phyloP scores from a whole-genome alignment of 257 asterid species.

The Gentiana dahurica region DNA sequence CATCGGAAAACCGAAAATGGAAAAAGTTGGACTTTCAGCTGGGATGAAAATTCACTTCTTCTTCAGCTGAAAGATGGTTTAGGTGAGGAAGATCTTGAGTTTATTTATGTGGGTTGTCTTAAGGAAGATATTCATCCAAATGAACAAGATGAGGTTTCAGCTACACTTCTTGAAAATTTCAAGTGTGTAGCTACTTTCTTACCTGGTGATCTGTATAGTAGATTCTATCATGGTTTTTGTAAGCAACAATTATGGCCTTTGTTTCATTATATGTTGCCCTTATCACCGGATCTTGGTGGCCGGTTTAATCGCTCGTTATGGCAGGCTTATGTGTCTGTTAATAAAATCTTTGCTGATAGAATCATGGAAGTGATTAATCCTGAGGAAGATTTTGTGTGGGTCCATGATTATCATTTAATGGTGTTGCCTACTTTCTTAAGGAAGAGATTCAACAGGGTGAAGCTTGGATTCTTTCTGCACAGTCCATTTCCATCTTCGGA shows the following conservation, averaged over 20 bases:
- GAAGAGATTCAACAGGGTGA: conserved; percentile 76
- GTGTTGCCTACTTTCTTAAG: conserved; percentile 81
- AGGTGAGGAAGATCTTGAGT: conserved; percentile 61
- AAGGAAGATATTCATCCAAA: conserved; percentile 77
- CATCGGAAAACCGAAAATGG: conserved; percentile 39
- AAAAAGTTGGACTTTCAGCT: conserved; percentile 60
- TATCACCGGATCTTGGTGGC: conserved; percentile 83
- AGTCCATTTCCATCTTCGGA: conserved; percentile 87
- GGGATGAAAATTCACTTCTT: conserved; percentile 78
- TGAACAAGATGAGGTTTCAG: conserved; percentile 83
- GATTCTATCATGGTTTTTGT: conserved; percentile 77
- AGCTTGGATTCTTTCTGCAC: conserved; percentile 79
- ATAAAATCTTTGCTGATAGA: conserved; percentile 80
- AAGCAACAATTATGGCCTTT: conserved; percentile 84
- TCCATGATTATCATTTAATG: conserved; percentile 84
- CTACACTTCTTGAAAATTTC: conserved; percentile 63
- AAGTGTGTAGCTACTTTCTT: conserved; percentile 77
- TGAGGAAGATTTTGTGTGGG: conserved; percentile 83
- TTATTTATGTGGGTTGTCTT: conserved; percentile 76
- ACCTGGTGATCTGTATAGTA: conserved; percentile 56
- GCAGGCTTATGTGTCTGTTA: conserved; percentile 89
- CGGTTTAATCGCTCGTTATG: conserved; percentile 60
- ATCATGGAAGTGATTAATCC: conserved; percentile 92
- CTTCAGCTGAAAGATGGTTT: conserved; percentile 69
- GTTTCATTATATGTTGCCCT: conserved; percentile 83